Percentiles rank a stretch among this genome's conserved stretches.
Conservation (phyloP, 108 stramenopile genomes). For the Asterionellopsis glacialis region DNA sequence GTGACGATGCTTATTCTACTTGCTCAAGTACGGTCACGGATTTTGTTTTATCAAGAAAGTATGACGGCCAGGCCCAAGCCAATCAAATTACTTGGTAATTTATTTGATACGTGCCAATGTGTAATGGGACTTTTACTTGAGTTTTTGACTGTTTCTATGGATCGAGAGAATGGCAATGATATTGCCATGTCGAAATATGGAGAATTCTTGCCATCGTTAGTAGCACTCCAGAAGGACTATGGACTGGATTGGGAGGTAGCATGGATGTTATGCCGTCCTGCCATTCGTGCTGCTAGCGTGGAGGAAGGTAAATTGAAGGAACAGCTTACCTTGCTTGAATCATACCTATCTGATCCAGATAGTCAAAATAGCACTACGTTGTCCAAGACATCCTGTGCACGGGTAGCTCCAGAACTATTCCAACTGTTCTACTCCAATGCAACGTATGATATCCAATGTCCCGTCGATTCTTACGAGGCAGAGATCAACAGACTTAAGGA, state of each 20-base stretch:
- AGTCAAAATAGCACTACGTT: slow-evolving; percentile 30
- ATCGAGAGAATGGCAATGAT: slow-evolving; percentile 14
- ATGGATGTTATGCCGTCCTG: slow-evolving; percentile 71
- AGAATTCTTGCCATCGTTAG: slow-evolving; percentile 51
- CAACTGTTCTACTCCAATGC: slow-evolving; percentile 63
- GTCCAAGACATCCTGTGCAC: slow-evolving; percentile 38
- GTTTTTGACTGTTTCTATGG: slow-evolving; percentile 55
- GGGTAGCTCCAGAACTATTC: slow-evolving; percentile 53
- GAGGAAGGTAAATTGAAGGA: slow-evolving; percentile 13
- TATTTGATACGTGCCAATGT: slow-evolving; percentile 71
- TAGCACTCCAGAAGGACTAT: slow-evolving; percentile 37
- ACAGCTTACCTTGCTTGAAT: slow-evolving; percentile 20
- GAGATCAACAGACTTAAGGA: slow-evolving; percentile 66
- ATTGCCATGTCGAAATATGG: slow-evolving; percentile 36
- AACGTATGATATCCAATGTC: slow-evolving; percentile 74
- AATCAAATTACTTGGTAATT: slow-evolving; percentile 76
- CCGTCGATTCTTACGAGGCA: slow-evolving; percentile 51
- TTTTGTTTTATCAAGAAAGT: slow-evolving; percentile 47
- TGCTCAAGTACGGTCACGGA: slow-evolving; percentile 57
- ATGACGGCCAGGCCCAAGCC: slow-evolving; percentile 21
- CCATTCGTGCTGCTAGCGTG: slow-evolving; percentile 41
- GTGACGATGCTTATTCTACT: slow-evolving; percentile 72
- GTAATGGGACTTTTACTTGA: slow-evolving; percentile 71
- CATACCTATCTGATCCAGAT: slow-evolving; percentile 12
- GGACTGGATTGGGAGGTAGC: slow-evolving; percentile 53